A percentile compares a stretch with the other conserved stretches of the same genome.
phyloP scores from a whole-genome alignment of 148 eudicot genomes.

The Cornus controversa region DNA sequence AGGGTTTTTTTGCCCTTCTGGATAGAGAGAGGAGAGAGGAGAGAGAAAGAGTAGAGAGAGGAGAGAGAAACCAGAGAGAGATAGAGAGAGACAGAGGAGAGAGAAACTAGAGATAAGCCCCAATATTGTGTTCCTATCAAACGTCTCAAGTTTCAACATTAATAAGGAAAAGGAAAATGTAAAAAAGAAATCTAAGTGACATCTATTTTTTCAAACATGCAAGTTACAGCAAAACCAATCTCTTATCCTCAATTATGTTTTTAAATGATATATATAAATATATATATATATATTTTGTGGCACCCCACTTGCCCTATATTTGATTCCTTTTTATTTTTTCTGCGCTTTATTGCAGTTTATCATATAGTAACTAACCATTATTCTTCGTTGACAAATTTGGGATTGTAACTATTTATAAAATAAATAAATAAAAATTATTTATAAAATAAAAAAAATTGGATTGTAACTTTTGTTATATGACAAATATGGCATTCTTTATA shows the following conservation, averaged over 20 bases:
- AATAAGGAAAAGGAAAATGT: too few relatives aligned
- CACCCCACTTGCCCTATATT: not conserved
- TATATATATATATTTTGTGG: too few relatives aligned
- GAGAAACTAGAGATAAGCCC: not conserved
- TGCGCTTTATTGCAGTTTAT: too few relatives aligned
- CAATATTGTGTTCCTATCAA: not conserved
- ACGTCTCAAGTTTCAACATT: too few relatives aligned
- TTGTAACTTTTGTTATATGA: too few relatives aligned
- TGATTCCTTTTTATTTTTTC: not conserved
- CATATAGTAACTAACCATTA: too few relatives aligned
- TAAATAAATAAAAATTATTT: too few relatives aligned
- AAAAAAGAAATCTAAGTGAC: not conserved
- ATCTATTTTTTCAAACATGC: not conserved
- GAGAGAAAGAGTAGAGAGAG: not conserved
- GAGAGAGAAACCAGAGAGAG: not conserved
- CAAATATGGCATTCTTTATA: too few relatives aligned
- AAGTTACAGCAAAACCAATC: not conserved
- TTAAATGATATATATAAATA: too few relatives aligned
- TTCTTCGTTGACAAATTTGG: too few relatives aligned
- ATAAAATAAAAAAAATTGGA: too few relatives aligned
- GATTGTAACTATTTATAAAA: too few relatives aligned
- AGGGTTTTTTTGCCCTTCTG: slow-evolving; percentile 25
- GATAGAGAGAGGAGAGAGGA: slow-evolving; percentile 27
- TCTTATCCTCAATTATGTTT: not conserved
- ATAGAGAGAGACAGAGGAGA: not conserved